Percentiles rank a stretch among this genome's conserved stretches.
phyloP scores from a whole-genome alignment of 305 asterid species.

The Stenogyne calaminthoides region DNA sequence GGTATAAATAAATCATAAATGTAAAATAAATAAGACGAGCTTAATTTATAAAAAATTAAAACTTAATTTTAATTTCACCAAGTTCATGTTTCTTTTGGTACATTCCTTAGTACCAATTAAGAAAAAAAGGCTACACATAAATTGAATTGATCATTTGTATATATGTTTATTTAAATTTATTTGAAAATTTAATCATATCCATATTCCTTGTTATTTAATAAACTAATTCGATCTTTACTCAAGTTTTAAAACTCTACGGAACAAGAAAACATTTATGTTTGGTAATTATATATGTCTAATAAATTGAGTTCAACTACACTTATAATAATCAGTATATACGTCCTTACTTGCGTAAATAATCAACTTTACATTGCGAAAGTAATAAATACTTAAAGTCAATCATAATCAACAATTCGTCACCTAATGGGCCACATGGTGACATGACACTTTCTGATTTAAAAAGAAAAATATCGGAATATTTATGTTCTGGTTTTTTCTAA shows the following conservation, averaged over 20 bases:
- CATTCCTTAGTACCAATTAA: too few species aligned
- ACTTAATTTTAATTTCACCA: too few species aligned
- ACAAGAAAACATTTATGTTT: neutral
- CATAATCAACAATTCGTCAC: neutral
- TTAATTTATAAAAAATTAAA: neutral
- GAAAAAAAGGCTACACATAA: too few species aligned
- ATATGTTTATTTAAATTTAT: too few species aligned
- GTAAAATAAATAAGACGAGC: neutral
- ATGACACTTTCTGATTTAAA: neutral
- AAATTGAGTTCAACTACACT: too few species aligned
- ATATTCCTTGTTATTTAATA: too few species aligned
- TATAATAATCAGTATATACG: neutral
- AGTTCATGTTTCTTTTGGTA: too few species aligned
- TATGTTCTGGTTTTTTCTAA: neutral
- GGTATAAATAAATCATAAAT: neutral
- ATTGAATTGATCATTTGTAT: too few species aligned
- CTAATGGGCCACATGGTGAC: neutral
- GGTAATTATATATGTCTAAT: too few species aligned
- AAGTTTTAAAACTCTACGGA: neutral
- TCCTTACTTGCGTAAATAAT: neutral
- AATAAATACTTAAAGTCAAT: neutral
- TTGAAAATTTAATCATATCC: too few species aligned
- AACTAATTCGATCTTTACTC: neutral
- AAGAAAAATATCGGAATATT: neutral
- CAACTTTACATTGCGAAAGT: neutral